Percentiles rank a stretch among this genome's conserved stretches.
phyloP scores from a whole-genome alignment of 169 alveolate species.

The Cryptosporidium meleagridis region DNA sequence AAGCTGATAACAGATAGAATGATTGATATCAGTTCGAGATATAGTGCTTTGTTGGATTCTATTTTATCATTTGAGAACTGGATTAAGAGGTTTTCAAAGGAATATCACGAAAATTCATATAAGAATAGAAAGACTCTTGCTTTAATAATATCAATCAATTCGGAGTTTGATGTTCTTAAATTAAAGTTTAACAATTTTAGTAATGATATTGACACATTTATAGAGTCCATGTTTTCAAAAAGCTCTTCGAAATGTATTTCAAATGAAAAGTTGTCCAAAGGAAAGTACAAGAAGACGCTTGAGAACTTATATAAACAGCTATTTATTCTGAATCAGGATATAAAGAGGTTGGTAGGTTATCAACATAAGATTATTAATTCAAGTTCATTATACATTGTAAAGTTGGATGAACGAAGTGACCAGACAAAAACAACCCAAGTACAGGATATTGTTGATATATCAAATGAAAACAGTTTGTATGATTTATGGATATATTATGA shows the following conservation, averaged over 20 bases:
- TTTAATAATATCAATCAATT: background rate
- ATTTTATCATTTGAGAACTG: constrained; percentile 14
- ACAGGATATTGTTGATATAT: background rate
- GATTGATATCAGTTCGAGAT: background rate
- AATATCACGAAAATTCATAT: background rate
- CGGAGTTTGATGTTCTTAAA: background rate
- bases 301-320: background rate
- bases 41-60: constrained; percentile 3
- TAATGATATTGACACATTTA: background rate
- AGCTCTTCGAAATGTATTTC: background rate
- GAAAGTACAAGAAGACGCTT: background rate
- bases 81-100: constrained; percentile 8
- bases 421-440: background rate
- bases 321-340: background rate
- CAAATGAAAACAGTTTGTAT: constrained; percentile 8
- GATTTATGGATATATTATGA: constrained; percentile 18
- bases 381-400: background rate
- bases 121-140: constrained; percentile 2
- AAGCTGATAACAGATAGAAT: background rate
- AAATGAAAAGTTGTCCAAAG: background rate
- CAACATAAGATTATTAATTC: background rate
- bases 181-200: background rate
- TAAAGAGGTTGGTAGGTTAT: background rate
- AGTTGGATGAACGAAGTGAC: background rate
- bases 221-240: background rate